A percentile compares a stretch with the other conserved stretches of the same genome.
These are phyloP conservation scores for Coniochaeta hoffmannii DNA, from an alignment of 2,329 filamentous ascomycete genomes.

Conservation along the genomic window DNA sequence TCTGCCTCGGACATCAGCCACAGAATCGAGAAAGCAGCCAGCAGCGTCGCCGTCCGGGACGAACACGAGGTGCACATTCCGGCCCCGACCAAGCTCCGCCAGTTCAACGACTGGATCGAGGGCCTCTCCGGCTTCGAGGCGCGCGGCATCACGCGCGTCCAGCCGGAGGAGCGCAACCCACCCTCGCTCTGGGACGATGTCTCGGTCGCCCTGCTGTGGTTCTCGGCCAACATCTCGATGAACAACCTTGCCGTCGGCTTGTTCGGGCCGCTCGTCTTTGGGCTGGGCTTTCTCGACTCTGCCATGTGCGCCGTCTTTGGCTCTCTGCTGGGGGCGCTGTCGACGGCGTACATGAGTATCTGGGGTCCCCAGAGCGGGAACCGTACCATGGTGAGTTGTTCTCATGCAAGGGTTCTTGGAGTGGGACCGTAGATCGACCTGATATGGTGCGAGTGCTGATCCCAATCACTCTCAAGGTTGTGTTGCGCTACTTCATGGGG, in stretches of 20 bases:
- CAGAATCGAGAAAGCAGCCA: background rate
- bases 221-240: conserved; percentile 34
- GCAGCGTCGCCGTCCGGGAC: background rate
- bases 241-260: conserved; percentile 30
- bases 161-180: conserved; percentile 25
- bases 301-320: conserved; percentile 19
- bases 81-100: conserved; percentile 6
- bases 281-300: conserved; percentile 20
- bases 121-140: conserved; percentile 28
- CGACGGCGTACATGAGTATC: conserved; percentile 19
- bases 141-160: conserved; percentile 31
- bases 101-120: conserved; percentile 20
- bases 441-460: background rate
- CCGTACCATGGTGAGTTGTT: conserved; percentile 17
- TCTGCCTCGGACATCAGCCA: background rate
- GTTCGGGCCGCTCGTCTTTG: conserved; percentile 20
- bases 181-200: conserved; percentile 25
- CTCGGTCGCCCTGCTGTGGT: conserved; percentile 34
- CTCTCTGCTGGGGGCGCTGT: conserved; percentile 16
- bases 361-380: conserved; percentile 20
- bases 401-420: background rate
- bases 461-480: conserved; percentile 9
- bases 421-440: background rate
- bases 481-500: conserved; percentile 23
- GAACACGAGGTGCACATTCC: background rate